A percentile compares a stretch with the other conserved stretches of the same genome.
These are phyloP conservation scores for Croton laevigatus DNA, from an alignment of 441 rosid species.

Conservation along the genomic window DNA sequence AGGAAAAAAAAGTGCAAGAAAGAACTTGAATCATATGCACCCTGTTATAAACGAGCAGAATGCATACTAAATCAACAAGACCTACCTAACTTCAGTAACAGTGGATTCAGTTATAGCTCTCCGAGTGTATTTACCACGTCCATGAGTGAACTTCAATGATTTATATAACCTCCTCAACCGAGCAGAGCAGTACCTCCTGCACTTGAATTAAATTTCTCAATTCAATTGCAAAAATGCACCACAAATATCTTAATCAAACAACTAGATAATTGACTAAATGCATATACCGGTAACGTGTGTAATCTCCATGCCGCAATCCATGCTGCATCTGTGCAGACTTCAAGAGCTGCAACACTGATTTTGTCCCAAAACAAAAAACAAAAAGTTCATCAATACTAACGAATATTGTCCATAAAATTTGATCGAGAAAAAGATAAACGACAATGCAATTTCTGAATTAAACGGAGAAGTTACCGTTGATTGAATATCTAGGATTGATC, in stretches of 20 bases:
- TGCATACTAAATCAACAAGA: slow-evolving; percentile 19
- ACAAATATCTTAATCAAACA: background rate
- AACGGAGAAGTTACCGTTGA: slow-evolving; percentile 54
- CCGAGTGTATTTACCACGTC: slow-evolving; percentile 80
- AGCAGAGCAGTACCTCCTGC: slow-evolving; percentile 96
- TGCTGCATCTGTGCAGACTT: slow-evolving; percentile 97
- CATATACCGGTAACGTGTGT: slow-evolving; percentile 77
- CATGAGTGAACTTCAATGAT: slow-evolving; percentile 93
- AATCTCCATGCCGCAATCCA: slow-evolving; percentile 94
- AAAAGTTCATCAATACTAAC: background rate
- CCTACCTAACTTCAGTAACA: slow-evolving; percentile 93
- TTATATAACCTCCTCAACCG: slow-evolving; percentile 91
- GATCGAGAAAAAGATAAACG: background rate
- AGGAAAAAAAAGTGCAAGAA: background rate
- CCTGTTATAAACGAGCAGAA: background rate
- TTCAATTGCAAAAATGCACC: background rate
- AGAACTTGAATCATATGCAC: background rate
- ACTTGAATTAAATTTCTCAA: slow-evolving; percentile 11
- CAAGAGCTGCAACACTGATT: slow-evolving; percentile 78
- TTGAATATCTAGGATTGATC: slow-evolving; percentile 67
- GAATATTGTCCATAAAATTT: background rate
- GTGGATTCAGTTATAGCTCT: slow-evolving; percentile 67
- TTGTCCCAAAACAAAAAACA: slow-evolving; percentile 8
- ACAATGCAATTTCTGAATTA: too few species aligned
- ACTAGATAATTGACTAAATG: slow-evolving; percentile 3